Evolutionary conservation across 768 basidiomycete genomes (phyloP).

Genomic region (Steccherinum ochraceum): DNA sequence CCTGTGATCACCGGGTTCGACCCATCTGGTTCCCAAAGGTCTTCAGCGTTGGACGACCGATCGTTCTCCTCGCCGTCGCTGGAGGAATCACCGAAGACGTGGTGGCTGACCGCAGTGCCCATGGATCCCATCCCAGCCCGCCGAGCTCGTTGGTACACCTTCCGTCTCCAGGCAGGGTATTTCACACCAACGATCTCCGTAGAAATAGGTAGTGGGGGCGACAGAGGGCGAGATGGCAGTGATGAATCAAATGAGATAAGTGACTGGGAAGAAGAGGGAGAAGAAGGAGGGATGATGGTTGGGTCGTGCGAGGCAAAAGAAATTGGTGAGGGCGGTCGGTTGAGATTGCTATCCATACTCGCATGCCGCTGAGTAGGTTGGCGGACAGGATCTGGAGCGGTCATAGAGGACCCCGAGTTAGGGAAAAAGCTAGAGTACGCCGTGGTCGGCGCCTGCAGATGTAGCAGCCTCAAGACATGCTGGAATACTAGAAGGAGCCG

Average conservation of each 20-base stretch:
- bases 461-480: not conserved
- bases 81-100: slow-evolving; percentile 16
- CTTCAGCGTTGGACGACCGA: slow-evolving; percentile 6
- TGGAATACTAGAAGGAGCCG: not conserved
- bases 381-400: slow-evolving; percentile 14
- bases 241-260: not conserved
- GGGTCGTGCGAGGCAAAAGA: slow-evolving; percentile 15
- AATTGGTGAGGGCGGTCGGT: slow-evolving; percentile 14
- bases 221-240: slow-evolving; percentile 2
- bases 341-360: slow-evolving; percentile 15
- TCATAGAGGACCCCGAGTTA: slow-evolving; percentile 7
- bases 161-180: slow-evolving; percentile 64
- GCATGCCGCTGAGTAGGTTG: slow-evolving; percentile 20
- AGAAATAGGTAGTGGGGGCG: not conserved
- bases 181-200: slow-evolving; percentile 24
- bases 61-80: slow-evolving; percentile 14
- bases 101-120: slow-evolving; percentile 43
- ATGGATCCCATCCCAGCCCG: slow-evolving; percentile 55
- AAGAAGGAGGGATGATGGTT: slow-evolving; percentile 3
- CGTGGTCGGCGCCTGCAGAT: not conserved
- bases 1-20: slow-evolving; percentile 3
- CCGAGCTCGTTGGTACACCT: slow-evolving; percentile 43
- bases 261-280: not conserved
- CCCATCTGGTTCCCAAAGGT: not conserved
- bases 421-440: not conserved